Conservation (phyloP, 495 filamentous ascomycete genomes). For the Hamigera avellanea region DNA sequence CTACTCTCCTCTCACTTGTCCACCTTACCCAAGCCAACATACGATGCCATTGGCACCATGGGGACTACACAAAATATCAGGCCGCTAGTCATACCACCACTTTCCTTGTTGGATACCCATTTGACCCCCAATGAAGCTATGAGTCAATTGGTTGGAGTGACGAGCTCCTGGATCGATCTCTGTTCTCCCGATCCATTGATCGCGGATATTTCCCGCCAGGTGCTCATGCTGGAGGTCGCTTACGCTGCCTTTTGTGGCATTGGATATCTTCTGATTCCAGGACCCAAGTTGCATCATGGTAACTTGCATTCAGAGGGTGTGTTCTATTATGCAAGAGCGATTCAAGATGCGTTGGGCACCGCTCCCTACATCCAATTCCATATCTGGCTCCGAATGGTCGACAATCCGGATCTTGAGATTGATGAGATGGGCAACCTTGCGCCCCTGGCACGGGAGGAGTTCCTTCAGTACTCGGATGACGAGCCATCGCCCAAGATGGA, state of each 20-base stretch:
- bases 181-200: slow-evolving; percentile 73
- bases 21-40: slow-evolving; percentile 16
- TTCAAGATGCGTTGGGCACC: slow-evolving; percentile 64
- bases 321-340: slow-evolving; percentile 70
- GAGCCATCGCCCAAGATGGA: slow-evolving; percentile 35
- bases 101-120: slow-evolving; percentile 62
- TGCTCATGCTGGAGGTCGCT: slow-evolving; percentile 78
- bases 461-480: slow-evolving; percentile 24
- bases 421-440: slow-evolving; percentile 46
- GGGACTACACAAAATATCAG: slow-evolving; percentile 25
- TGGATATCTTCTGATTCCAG: slow-evolving; percentile 68
- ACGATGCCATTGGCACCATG: slow-evolving; percentile 23
- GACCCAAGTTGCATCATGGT: slow-evolving; percentile 48
- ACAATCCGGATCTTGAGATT: slow-evolving; percentile 38
- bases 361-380: slow-evolving; percentile 68
- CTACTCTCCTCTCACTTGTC: slow-evolving; percentile 48
- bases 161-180: slow-evolving; percentile 83
- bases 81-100: slow-evolving; percentile 51
- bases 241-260: slow-evolving; percentile 94
- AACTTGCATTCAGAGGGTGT: slow-evolving; percentile 33
- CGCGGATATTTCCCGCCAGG: slow-evolving; percentile 73
- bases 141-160: slow-evolving; percentile 57
- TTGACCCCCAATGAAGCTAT: slow-evolving; percentile 62
- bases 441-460: slow-evolving; percentile 45
- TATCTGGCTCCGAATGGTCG: slow-evolving; percentile 72